Conservation (phyloP, 805 yeast species). For the Ogataea methanolica region DNA sequence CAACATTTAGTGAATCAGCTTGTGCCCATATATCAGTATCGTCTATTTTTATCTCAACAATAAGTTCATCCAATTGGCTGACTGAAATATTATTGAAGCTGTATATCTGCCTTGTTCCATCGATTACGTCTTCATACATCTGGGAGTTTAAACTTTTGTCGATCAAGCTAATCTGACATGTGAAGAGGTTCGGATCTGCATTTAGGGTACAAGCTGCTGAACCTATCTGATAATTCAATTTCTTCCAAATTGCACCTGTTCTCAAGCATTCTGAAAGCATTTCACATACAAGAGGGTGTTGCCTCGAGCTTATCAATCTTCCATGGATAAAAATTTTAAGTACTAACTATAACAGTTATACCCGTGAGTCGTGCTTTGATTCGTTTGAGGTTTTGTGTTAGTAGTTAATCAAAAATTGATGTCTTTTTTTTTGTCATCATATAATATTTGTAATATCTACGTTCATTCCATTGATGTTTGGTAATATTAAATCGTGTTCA, state of each 20-base stretch:
- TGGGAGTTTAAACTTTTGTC: conserved; percentile 10
- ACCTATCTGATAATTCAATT: conserved; percentile 6
- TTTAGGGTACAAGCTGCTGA: neutral
- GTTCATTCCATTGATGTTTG: too few relatives aligned
- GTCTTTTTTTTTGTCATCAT: too few relatives aligned
- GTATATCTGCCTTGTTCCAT: conserved; percentile 7
- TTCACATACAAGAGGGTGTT: conserved; percentile 15
- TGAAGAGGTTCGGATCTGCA: neutral
- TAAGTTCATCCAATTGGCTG: conserved; percentile 6
- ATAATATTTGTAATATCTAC: too few relatives aligned
- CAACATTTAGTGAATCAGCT: neutral
- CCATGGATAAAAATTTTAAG: conserved; percentile 8
- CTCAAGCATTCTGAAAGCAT: conserved; percentile 14
- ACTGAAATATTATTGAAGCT: conserved; percentile 6
- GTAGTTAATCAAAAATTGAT: too few relatives aligned
- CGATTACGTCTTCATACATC: conserved; percentile 12
- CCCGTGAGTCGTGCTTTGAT: too few relatives aligned
- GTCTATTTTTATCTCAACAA: conserved; percentile 4
- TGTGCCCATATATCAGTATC: conserved; percentile 3
- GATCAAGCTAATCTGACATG: conserved; percentile 8
- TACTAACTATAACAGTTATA: conserved; percentile 2
- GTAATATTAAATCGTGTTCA: too few relatives aligned
- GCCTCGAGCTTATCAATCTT: conserved; percentile 2
- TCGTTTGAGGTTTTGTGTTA: too few relatives aligned
- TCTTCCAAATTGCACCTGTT: conserved; percentile 13